Evolutionary conservation across 331 rosid genomes (phyloP).

Genomic region (Prunus yedoensis): DNA sequence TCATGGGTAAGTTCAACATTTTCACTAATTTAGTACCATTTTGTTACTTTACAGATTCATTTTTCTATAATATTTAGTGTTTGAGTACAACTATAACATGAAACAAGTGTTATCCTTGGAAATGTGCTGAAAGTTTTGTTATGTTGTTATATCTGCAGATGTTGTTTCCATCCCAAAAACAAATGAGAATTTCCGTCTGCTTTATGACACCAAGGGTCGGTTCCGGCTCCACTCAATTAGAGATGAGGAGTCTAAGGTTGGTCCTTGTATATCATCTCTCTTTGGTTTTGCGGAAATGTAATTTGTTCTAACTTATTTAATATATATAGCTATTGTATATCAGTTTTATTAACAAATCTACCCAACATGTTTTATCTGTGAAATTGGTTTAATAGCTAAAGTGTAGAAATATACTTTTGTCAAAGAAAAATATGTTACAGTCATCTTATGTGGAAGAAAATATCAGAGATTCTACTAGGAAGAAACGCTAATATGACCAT

Average conservation of each 20-base stretch:
- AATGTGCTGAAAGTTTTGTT: not conserved
- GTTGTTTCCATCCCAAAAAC: slow-evolving; percentile 79
- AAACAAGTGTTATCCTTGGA: not conserved
- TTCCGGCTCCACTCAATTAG: slow-evolving; percentile 67
- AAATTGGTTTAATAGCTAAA: not conserved
- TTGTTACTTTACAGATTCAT: not conserved
- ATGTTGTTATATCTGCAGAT: slow-evolving; percentile 30
- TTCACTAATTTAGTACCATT: too few species aligned
- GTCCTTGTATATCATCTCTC: not conserved
- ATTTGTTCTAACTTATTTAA: not conserved
- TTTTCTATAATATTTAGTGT: not conserved
- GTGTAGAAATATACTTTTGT: not conserved
- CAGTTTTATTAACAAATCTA: not conserved
- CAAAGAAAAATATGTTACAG: not conserved
- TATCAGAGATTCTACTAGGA: not conserved
- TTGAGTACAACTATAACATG: not conserved
- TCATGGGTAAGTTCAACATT: slow-evolving; percentile 51
- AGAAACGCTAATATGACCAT: not conserved
- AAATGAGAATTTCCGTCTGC: slow-evolving; percentile 71
- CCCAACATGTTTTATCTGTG: not conserved
- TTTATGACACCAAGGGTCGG: slow-evolving; percentile 75
- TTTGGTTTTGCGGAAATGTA: not conserved
- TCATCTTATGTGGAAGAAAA: not conserved
- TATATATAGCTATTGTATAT: not conserved
- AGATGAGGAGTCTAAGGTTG: slow-evolving; percentile 77